Percentiles rank a stretch among this genome's conserved stretches.
phyloP scores from a whole-genome alignment of 352 stramenopile species.

The Phytopythium chamaehyphon region DNA sequence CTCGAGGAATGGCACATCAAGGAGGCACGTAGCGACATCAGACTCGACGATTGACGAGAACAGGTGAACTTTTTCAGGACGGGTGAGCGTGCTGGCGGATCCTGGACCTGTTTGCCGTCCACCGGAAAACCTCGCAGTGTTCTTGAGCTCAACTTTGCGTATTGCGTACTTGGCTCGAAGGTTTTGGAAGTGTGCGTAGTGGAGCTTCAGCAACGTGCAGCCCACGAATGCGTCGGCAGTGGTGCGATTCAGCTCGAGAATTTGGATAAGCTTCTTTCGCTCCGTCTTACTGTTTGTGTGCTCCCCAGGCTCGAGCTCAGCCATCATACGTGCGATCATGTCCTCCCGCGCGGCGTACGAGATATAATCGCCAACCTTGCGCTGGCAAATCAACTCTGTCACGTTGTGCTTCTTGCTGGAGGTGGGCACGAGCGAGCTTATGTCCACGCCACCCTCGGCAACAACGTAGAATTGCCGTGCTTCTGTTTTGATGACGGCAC shows the following conservation, averaged over 20 bases:
- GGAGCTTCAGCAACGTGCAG: conserved; percentile 56
- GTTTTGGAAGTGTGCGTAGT: conserved; percentile 47
- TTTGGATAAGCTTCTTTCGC: conserved; percentile 47
- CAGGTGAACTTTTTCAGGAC: conserved; percentile 56
- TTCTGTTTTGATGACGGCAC: conserved; percentile 44
- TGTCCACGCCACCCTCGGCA: conserved; percentile 48
- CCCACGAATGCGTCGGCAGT: conserved; percentile 46
- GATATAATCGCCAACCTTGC: conserved; percentile 50
- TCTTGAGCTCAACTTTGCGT: conserved; percentile 25
- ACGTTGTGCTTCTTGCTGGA: conserved; percentile 42
- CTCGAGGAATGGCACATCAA: conserved; percentile 66
- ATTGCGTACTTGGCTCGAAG: conserved; percentile 24
- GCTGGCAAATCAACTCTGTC: conserved; percentile 54
- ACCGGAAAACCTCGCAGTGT: conserved; percentile 51
- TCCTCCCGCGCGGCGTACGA: conserved; percentile 49
- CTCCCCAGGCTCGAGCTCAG: conserved; percentile 15
- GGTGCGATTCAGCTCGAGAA: conserved; percentile 56
- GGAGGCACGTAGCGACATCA: conserved; percentile 61
- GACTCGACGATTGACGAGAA: conserved; percentile 63
- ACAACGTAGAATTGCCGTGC: conserved; percentile 52
- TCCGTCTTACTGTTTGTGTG: conserved; percentile 13
- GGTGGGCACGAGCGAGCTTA: conserved; percentile 44
- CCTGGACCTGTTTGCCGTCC: conserved; percentile 11
- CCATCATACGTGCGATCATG: conserved; percentile 39
- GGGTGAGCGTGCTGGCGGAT: conserved; percentile 23